Evolutionary conservation across 139 green algal species (phyloP).

Genomic region (Astrephomene gubernaculifera): DNA sequence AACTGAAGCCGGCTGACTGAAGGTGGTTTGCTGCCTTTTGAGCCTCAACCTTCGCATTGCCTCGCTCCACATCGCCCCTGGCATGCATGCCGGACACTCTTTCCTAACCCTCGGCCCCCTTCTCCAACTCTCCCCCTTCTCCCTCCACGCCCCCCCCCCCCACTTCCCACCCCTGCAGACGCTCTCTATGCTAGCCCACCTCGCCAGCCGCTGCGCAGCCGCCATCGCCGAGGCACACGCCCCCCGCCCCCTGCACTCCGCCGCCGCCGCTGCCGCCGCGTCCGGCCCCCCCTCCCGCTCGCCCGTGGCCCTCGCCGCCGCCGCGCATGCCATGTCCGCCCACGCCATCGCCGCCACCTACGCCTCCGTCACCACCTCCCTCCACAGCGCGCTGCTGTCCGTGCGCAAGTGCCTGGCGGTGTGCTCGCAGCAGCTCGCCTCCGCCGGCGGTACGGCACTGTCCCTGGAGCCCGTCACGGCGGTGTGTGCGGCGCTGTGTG

Average conservation of each 20-base stretch:
- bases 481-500: constrained; percentile 6
- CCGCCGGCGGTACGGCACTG: background rate
- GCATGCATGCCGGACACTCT: too few relatives aligned
- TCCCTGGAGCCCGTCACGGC: constrained; percentile 2
- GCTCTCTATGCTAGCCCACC: background rate
- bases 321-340: background rate
- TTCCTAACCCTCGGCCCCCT: background rate
- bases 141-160: background rate
- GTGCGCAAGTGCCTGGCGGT: constrained; percentile 35
- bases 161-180: background rate
- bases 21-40: too few relatives aligned
- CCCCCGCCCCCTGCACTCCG: background rate
- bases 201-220: constrained; percentile 9
- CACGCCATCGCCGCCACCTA: constrained; percentile 11
- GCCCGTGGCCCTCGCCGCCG: background rate
- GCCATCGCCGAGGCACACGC: constrained; percentile 15
- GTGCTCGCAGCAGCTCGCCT: background rate
- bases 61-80: too few relatives aligned
- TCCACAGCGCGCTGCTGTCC: constrained; percentile 10
- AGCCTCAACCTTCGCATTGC: too few relatives aligned
- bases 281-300: background rate
- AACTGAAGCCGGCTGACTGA: too few relatives aligned
- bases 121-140: background rate
- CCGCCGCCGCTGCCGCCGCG: background rate
- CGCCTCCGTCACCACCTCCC: background rate